Base-by-base conservation (phyloP, 108 stramenopile species). In the Nannochloropsis gaditana region DNA sequence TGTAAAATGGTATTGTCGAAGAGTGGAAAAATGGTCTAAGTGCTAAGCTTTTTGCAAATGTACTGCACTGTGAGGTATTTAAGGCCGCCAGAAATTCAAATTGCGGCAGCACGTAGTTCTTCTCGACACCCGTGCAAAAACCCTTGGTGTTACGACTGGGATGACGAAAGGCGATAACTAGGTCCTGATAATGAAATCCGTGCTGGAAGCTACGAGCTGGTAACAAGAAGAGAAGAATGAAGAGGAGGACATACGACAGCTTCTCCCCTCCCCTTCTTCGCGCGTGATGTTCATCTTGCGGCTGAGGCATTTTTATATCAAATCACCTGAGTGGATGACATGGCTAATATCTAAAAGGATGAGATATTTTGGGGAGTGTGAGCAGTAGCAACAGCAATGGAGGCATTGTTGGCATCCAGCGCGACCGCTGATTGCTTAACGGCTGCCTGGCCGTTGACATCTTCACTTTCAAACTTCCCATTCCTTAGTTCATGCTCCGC, bases 131-230 rank as follows among this genome's bases (percentile, higher is more conserved):
- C n/a, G n/a, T n/a, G 6, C 59, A n/a, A n/a, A 73, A 73, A 1
- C 59, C 59, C 59, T n/a, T 73, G 4, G 59, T 73, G 59, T 73
- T 73, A n/a, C 59, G 59, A n/a, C 59, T 73, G n/a, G 59, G 59
- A n/a, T 73, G 15, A n/a, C 59, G 59, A 73, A 73, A 73, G 59
- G 59, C 59, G 5, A 73, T 2, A n/a, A 73, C 15, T 15, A 73
- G 59, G 19, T 73, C 2, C 19, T 73, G 59, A n/a, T 73, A n/a
- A 15, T 73, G 59, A n/a, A 73, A 73, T 73, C 59, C 59, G n/a
- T 5, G 8, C 59, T 6, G 5, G 3, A n/a, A n/a, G 59, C 19
- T 73, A 73, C n/a, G 47, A 15, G 15, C 10, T 50, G 1, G 47
- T 50, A 1, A 15, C 15, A 50, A 15, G 9, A 50, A 11, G 47